These are phyloP conservation scores for Cutaneotrichosporon sp. DNA, from an alignment of 1,284 basidiomycete species.

Conservation along the genomic window DNA sequence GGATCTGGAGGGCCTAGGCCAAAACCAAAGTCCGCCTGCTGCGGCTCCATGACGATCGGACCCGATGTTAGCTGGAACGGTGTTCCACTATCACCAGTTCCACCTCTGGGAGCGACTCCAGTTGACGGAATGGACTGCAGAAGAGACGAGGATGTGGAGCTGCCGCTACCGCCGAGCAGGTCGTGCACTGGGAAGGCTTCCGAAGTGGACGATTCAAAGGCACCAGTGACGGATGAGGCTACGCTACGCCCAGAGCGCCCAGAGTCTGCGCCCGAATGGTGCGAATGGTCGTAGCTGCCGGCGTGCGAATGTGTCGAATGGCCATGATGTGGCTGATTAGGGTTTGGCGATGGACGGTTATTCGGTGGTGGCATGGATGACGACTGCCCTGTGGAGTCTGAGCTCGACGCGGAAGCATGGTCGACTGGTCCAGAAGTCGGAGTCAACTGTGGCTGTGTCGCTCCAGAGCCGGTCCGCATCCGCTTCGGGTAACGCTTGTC, in stretches of 20 bases:
- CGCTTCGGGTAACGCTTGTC: slow-evolving; percentile 27
- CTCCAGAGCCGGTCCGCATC: slow-evolving; percentile 4
- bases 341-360: background rate
- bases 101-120: background rate
- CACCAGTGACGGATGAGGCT: background rate
- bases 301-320: background rate
- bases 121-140: background rate
- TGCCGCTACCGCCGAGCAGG: background rate
- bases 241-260: background rate
- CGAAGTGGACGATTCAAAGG: background rate
- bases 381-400: background rate
- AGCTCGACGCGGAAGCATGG: slow-evolving; percentile 3
- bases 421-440: background rate
- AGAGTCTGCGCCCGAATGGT: background rate
- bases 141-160: background rate
- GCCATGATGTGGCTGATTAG: background rate
- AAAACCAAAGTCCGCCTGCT: slow-evolving; percentile 20
- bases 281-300: background rate
- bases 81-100: background rate
- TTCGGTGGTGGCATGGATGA: slow-evolving; percentile 2
- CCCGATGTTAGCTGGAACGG: background rate
- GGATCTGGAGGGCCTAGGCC: slow-evolving; percentile 25
- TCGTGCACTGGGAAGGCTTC: slow-evolving; percentile 1
- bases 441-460: background rate
- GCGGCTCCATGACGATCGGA: slow-evolving; percentile 14